Percentiles rank a stretch among this genome's conserved stretches.
phyloP scores from a whole-genome alignment of 768 basidiomycete genomes.

The Termitomyces sp. region DNA sequence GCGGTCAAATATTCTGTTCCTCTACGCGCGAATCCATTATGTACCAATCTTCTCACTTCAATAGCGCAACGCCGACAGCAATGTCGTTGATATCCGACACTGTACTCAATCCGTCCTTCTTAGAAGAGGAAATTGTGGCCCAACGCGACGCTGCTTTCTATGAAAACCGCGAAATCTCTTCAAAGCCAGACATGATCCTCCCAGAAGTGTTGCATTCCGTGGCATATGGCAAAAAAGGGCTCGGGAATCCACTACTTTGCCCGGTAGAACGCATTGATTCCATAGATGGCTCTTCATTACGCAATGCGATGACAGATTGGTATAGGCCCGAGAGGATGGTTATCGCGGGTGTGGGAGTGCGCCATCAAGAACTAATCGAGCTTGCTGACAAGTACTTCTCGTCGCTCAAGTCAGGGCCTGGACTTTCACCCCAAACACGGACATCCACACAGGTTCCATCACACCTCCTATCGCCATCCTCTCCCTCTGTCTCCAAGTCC shows the following conservation, averaged over 20 bases:
- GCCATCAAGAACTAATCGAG: constrained; percentile 83
- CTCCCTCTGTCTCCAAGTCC: constrained; percentile 55
- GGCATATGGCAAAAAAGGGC: constrained; percentile 69
- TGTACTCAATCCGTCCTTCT: constrained; percentile 70
- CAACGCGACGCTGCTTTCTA: constrained; percentile 87
- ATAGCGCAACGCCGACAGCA: constrained; percentile 73
- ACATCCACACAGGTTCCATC: constrained; percentile 33
- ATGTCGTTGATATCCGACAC: constrained; percentile 91
- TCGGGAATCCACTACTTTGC: constrained; percentile 91
- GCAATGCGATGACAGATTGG: constrained; percentile 69
- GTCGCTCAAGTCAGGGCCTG: constrained; percentile 40
- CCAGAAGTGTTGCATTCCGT: constrained; percentile 87
- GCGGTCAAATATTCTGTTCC: constrained; percentile 88
- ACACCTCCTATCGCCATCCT: constrained; percentile 51
- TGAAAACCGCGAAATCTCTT: constrained; percentile 81
- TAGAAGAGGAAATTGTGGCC: constrained; percentile 70
- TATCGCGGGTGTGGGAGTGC: constrained; percentile 89
- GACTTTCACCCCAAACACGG: constrained; percentile 24
- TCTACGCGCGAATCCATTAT: constrained; percentile 92
- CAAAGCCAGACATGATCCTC: constrained; percentile 90
- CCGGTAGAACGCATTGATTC: constrained; percentile 73
- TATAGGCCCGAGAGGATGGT: constrained; percentile 94
- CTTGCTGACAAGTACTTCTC: constrained; percentile 83
- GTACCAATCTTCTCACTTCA: constrained; percentile 96
- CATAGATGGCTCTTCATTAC: constrained; percentile 59